Percentiles rank a stretch among this genome's conserved stretches.
phyloP scores from a whole-genome alignment of 192 early-diverging fungal genomes.

The Backusella luteola region DNA sequence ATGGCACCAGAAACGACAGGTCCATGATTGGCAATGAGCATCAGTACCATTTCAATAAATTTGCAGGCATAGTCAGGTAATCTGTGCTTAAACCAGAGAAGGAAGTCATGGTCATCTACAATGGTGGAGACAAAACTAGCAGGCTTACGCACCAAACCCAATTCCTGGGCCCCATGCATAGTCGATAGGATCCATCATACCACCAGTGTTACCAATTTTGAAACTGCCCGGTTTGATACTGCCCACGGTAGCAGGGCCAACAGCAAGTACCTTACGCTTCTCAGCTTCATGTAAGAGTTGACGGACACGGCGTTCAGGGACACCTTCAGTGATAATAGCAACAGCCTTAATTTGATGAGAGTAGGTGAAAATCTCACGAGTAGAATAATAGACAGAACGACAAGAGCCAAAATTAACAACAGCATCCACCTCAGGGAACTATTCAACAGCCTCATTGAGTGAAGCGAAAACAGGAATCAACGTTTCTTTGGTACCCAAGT shows the following conservation, averaged over 20 bases:
- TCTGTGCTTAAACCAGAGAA: constrained; percentile 98
- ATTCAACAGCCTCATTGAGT: constrained; percentile 75
- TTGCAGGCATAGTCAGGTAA: constrained; percentile 92
- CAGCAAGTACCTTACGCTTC: too few species aligned
- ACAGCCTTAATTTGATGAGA: constrained; percentile 79
- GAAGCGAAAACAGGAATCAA: constrained; percentile 91
- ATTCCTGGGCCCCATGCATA: constrained; percentile 99
- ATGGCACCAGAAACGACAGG: constrained; percentile 94
- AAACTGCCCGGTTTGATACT: constrained; percentile 99
- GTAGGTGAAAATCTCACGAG: constrained; percentile 81
- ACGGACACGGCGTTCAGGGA: too few species aligned
- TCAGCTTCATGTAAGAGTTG: too few species aligned
- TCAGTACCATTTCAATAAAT: constrained; percentile 99
- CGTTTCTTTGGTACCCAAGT: constrained; percentile 99
- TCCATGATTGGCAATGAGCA: constrained; percentile 98
- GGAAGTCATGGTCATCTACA: constrained; percentile 93
- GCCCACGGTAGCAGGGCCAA: too few species aligned
- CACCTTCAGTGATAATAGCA: too few species aligned
- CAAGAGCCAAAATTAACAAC: too few species aligned
- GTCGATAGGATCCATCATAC: constrained; percentile 99
- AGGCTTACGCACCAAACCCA: constrained; percentile 96
- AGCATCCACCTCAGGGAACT: too few species aligned
- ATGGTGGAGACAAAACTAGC: constrained; percentile 98
- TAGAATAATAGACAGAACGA: constrained; percentile 93
- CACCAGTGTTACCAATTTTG: constrained; percentile 99